These are phyloP conservation scores for Cyclotella atomus DNA, from an alignment of 108 stramenopile genomes.

Conservation along the genomic window DNA sequence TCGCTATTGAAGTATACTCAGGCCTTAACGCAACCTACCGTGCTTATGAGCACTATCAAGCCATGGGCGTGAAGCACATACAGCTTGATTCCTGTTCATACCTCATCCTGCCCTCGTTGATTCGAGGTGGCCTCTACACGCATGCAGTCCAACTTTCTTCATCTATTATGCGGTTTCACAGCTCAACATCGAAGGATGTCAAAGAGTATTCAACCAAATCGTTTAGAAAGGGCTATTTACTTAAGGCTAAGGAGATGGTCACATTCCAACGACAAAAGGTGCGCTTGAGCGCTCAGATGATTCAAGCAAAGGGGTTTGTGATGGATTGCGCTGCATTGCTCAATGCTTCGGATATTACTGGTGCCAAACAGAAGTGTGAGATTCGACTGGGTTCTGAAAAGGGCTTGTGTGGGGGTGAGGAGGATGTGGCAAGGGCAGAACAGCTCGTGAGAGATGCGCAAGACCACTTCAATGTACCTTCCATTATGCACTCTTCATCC, in stretches of 20 bases:
- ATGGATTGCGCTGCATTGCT: slow-evolving; percentile 74
- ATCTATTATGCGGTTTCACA: slow-evolving; percentile 64
- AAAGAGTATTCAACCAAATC: slow-evolving; percentile 64
- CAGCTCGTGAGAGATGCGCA: slow-evolving; percentile 62
- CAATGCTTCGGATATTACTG: slow-evolving; percentile 35
- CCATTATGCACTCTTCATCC: slow-evolving; percentile 32
- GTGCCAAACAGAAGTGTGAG: slow-evolving; percentile 16
- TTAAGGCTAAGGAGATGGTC: slow-evolving; percentile 77
- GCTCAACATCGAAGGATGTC: slow-evolving; percentile 61
- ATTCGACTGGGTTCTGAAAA: slow-evolving; percentile 52
- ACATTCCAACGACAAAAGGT: slow-evolving; percentile 71
- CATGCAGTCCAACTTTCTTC: slow-evolving; percentile 61
- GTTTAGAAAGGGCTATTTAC: slow-evolving; percentile 62
- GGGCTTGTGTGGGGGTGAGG: slow-evolving; percentile 71
- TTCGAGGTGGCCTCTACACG: slow-evolving; percentile 72
- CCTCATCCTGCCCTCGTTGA: slow-evolving; percentile 62
- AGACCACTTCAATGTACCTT: slow-evolving; percentile 64
- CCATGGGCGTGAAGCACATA: slow-evolving; percentile 74
- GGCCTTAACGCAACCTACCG: slow-evolving; percentile 50
- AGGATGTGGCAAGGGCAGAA: slow-evolving; percentile 61
- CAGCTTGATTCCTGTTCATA: slow-evolving; percentile 82
- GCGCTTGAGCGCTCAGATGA: slow-evolving; percentile 59
- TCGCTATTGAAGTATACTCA: slow-evolving; percentile 62
- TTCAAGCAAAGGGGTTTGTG: slow-evolving; percentile 70
- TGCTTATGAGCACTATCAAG: slow-evolving; percentile 57